phyloP scores from a whole-genome alignment of 2,329 filamentous ascomycete species.

The Dactylellina leptospora region DNA sequence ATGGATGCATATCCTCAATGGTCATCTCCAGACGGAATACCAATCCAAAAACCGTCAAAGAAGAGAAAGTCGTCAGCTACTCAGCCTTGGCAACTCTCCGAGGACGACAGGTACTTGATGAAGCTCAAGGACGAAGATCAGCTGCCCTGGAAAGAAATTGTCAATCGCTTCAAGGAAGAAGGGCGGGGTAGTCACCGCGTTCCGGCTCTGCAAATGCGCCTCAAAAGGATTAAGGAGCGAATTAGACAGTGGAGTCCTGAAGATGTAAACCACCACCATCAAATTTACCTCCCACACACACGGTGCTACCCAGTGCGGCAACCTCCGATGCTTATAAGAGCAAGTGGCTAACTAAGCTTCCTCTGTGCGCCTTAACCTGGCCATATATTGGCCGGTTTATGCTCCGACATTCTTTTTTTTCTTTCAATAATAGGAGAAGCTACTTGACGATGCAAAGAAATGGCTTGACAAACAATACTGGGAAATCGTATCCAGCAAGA shows the following conservation, averaged over 20 bases:
- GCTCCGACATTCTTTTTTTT: constrained; percentile 23
- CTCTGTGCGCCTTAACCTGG: constrained; percentile 28
- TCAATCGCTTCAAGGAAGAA: constrained; percentile 57
- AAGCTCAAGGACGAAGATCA: constrained; percentile 58
- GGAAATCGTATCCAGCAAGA: constrained; percentile 58
- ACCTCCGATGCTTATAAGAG: constrained; percentile 51
- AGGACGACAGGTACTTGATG: constrained; percentile 59
- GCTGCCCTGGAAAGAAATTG: constrained; percentile 59
- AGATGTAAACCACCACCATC: constrained; percentile 55
- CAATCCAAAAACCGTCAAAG: constrained; percentile 37
- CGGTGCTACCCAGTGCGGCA: constrained; percentile 53
- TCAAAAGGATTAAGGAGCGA: constrained; percentile 59
- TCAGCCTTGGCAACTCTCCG: constrained; percentile 56
- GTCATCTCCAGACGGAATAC: constrained; percentile 34
- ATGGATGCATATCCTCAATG: constrained; percentile 40
- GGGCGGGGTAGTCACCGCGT: constrained; percentile 58
- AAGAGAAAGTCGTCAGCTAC: constrained; percentile 44
- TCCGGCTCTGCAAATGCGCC: constrained; percentile 60
- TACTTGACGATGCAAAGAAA: constrained; percentile 58
- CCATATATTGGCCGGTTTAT: constrained; percentile 11
- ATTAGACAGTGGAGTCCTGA: constrained; percentile 57
- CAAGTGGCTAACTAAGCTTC: constrained; percentile 47
- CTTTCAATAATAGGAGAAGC: constrained; percentile 56
- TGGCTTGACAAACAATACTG: constrained; percentile 58
- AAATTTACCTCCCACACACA: constrained; percentile 43